phyloP scores from a whole-genome alignment of 345 rosid genomes.

The Melaleuca quinquenervia region DNA sequence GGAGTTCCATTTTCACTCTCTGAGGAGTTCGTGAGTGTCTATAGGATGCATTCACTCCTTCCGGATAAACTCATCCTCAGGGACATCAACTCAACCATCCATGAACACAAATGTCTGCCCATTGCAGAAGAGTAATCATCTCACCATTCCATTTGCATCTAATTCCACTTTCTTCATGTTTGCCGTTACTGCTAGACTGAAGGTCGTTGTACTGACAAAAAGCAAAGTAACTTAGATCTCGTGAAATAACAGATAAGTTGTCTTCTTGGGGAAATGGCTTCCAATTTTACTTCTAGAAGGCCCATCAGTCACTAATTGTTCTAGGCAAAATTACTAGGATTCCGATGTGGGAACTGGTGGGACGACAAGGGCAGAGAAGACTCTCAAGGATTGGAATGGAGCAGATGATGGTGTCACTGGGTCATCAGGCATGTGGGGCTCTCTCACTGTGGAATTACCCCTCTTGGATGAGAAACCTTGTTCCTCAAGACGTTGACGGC shows the following conservation, averaged over 20 bases:
- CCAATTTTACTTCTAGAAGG: neutral
- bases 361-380: slow-evolving; percentile 35
- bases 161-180: neutral
- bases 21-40: slow-evolving; percentile 65
- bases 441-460: slow-evolving; percentile 66
- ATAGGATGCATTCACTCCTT: slow-evolving; percentile 61
- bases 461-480: slow-evolving; percentile 64
- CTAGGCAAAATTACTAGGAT: slow-evolving; percentile 20
- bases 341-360: slow-evolving; percentile 44
- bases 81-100: slow-evolving; percentile 25
- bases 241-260: neutral
- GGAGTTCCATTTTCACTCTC: slow-evolving; percentile 72
- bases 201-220: neutral
- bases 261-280: neutral
- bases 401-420: slow-evolving; percentile 62
- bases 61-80: slow-evolving; percentile 48
- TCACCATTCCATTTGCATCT: neutral
- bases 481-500: slow-evolving; percentile 53
- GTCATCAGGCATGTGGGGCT: slow-evolving; percentile 63
- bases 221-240: neutral
- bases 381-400: slow-evolving; percentile 44
- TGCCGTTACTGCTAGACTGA: neutral
- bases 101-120: slow-evolving; percentile 31
- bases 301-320: neutral
- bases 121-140: slow-evolving; percentile 30